phyloP scores from a whole-genome alignment of 1,284 basidiomycete species.

The Ustilago shanxiensis region DNA sequence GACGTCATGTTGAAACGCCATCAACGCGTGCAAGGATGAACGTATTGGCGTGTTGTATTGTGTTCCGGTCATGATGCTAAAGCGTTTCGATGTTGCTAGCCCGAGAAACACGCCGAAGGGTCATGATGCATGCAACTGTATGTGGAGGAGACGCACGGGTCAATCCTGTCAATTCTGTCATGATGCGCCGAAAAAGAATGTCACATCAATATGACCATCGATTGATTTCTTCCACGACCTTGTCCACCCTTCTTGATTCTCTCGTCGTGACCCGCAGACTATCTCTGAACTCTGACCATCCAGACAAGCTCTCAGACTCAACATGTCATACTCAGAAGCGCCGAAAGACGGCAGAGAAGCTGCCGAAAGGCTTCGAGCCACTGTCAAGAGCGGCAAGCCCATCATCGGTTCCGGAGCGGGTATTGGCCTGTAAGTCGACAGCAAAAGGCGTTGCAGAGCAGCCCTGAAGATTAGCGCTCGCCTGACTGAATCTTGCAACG shows the following conservation, averaged over 20 bases:
- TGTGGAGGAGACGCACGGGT: conserved; percentile 15
- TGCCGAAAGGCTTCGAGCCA: conserved; percentile 28
- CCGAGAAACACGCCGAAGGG: conserved; percentile 5
- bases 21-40: background rate
- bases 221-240: background rate
- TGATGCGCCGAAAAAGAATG: background rate
- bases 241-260: background rate
- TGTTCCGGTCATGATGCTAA: background rate
- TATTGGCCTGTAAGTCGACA: conserved; percentile 34
- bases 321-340: conserved; percentile 29
- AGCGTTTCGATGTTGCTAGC: background rate
- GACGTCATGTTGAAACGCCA: background rate
- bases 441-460: too few species aligned
- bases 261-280: background rate
- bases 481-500: background rate
- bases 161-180: conserved; percentile 6
- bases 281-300: background rate
- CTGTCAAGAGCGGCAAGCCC: conserved; percentile 31
- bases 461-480: too few species aligned
- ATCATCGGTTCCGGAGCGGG: conserved; percentile 54
- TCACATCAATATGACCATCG: too few species aligned
- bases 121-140: background rate
- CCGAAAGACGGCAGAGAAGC: conserved; percentile 46
- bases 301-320: background rate
- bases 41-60: too few species aligned